These are phyloP conservation scores for Mucuna pruriens DNA, from an alignment of 306 rosid species.

Conservation along the genomic window DNA sequence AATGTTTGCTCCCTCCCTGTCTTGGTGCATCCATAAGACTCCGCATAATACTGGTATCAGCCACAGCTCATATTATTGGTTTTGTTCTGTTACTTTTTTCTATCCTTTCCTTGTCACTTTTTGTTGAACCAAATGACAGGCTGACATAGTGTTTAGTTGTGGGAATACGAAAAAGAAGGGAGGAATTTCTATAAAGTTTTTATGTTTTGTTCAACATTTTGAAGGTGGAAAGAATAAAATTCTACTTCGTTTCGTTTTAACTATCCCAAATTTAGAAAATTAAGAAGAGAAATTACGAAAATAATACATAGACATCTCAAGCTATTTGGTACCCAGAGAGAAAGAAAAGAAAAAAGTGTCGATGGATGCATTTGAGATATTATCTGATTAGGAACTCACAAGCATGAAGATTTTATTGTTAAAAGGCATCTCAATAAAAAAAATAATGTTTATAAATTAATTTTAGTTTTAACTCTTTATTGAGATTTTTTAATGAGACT, in stretches of 20 bases:
- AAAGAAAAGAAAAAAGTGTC: no score
- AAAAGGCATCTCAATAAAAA: no score
- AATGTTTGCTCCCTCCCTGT: not conserved
- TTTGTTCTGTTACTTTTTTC: constrained; percentile 4
- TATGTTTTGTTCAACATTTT: not conserved
- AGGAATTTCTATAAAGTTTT: not conserved
- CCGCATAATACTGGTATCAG: constrained; percentile 66
- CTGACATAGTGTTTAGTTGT: not conserved
- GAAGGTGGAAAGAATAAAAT: not conserved
- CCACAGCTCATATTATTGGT: constrained; percentile 32
- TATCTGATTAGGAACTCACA: no score
- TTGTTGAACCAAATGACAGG: not conserved
- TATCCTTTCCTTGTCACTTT: not conserved
- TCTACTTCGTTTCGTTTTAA: not conserved
- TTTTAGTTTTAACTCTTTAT: no score
- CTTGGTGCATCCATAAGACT: not conserved
- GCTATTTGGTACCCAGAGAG: no score
- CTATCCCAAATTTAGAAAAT: not conserved
- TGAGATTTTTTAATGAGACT: no score
- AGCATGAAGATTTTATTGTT: no score
- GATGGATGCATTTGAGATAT: no score
- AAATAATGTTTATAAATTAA: no score
- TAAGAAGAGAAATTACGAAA: not conserved
- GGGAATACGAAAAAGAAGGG: not conserved
- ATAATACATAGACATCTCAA: no score